These are phyloP conservation scores for Aspergillus pseudoglaucus DNA, from an alignment of 2,329 filamentous ascomycete species.

Conservation along the genomic window DNA sequence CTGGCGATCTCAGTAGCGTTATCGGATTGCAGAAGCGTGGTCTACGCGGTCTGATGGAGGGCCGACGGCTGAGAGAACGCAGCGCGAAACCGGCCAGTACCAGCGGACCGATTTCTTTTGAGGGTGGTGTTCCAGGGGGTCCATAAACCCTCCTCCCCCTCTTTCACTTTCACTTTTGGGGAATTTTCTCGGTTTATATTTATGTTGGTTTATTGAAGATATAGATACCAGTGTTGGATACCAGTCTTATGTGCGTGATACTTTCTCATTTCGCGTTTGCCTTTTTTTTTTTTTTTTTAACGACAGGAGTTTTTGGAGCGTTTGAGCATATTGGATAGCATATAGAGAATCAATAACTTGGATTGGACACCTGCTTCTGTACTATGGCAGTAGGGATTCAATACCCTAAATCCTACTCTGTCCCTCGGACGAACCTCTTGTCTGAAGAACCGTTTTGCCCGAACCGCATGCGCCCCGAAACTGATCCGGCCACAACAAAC, in stretches of 20 bases:
- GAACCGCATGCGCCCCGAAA: not conserved
- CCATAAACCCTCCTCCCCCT: not conserved
- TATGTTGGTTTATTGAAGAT: not conserved
- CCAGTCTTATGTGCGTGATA: too few relatives aligned
- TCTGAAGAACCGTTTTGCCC: not conserved
- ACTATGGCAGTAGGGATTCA: too few relatives aligned
- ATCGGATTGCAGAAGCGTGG: conserved; percentile 95
- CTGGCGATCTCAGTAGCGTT: conserved; percentile 66
- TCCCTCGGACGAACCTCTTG: not conserved
- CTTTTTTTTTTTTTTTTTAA: too few relatives aligned
- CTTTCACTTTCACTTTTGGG: not conserved
- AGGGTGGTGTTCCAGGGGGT: not conserved
- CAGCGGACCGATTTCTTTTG: conserved; percentile 5
- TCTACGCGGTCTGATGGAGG: conserved; percentile 88
- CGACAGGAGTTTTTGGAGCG: too few relatives aligned
- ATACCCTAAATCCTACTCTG: not conserved
- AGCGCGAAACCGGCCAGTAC: conserved; percentile 33
- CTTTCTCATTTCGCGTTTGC: too few relatives aligned
- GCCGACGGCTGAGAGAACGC: conserved; percentile 73
- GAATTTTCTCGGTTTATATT: conserved; percentile 3
- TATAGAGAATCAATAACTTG: too few relatives aligned
- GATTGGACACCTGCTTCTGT: too few relatives aligned
- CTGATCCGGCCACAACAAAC: not conserved
- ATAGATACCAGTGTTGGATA: not conserved
- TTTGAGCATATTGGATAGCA: too few relatives aligned